Base-by-base conservation (phyloP, 1,139 yeast species). In the Magnusiomyces sp. region DNA sequence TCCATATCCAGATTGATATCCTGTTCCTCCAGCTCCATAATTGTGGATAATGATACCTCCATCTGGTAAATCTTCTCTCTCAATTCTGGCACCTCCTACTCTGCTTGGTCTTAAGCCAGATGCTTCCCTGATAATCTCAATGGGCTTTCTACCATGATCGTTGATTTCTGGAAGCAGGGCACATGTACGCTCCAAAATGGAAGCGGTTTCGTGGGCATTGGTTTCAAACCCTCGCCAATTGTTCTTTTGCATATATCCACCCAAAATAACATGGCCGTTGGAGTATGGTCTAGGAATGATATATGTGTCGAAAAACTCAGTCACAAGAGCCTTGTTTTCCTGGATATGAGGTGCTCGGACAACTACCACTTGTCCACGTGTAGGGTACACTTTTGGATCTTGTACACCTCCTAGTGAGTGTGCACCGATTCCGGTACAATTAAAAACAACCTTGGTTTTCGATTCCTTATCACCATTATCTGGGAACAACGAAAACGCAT, bases 11-110 rank as follows among this genome's bases (percentile, higher is more conserved):
- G 84, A 75, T 65, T 82, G 90, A 65, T 78, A 83, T 1, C 94
- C 94, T 51, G 82, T 78, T 0, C 94, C 94, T 41, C 81, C 74
- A 7, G 89, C 87, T 32, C 94, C 94, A 60, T 82, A 82, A 63
- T 82, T 81, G 60, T 83, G 89, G 14, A 83, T 67, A 19, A 79
- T 56, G 1, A 69, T 52, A 46, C 55, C 70, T 16, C 70, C 72
- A 32, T 63, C 64, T 1, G 49, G 34, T 13, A 71, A 58, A 1
- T 50, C 53, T 55, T 78, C 80, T 40, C 64, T 63, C 60, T 81
- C 88, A 43, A 83, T 75, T 51, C 89, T 71, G 1, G 72, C 77
- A 3, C 90, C 90, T 13, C 86, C 88, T 45, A 75, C 70, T 63
- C 90, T 75, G 44, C 80, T 71, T 4, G 92, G 92, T 57, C 92